Conservation (phyloP, 495 filamentous ascomycete species). For the Cryomyces minteri region DNA sequence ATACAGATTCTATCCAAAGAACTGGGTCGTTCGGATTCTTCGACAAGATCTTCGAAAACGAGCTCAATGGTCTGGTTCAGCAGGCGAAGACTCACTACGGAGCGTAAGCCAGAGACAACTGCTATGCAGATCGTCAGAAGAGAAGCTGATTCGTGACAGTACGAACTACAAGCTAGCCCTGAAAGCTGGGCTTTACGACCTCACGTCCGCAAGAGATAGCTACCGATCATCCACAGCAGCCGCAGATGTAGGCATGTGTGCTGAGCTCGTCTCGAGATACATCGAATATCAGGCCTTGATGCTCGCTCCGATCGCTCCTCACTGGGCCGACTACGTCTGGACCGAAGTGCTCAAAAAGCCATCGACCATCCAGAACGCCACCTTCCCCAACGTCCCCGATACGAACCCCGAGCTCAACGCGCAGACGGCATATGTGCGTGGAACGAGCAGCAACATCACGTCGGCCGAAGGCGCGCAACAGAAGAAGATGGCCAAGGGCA, state of each 20-base stretch:
- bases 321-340: conserved; percentile 93
- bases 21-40: conserved; percentile 63
- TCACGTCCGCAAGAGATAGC: conserved; percentile 67
- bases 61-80: conserved; percentile 67
- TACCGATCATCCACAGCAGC: conserved; percentile 68
- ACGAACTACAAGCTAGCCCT: conserved; percentile 83
- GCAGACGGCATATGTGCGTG: conserved; percentile 60
- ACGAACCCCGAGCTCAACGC: conserved; percentile 46
- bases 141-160: conserved; percentile 25
- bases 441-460: conserved; percentile 59
- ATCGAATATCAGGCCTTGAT: conserved; percentile 74
- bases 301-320: conserved; percentile 64
- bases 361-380: conserved; percentile 57
- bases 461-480: conserved; percentile 64
- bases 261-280: conserved; percentile 54
- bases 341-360: conserved; percentile 65
- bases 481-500: conserved; percentile 82
- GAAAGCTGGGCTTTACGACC: conserved; percentile 79
- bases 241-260: conserved; percentile 68
- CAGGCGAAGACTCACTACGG: conserved; percentile 64
- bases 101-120: conserved; percentile 25
- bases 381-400: conserved; percentile 54
- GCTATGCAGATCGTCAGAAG: neutral
- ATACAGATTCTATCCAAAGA: conserved; percentile 27
- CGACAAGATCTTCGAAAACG: conserved; percentile 83